Percentiles rank a stretch among this genome's conserved stretches.
These are phyloP conservation scores for Hyaloscypha finlandica DNA, from an alignment of 495 filamentous ascomycete genomes.

Conservation along the genomic window DNA sequence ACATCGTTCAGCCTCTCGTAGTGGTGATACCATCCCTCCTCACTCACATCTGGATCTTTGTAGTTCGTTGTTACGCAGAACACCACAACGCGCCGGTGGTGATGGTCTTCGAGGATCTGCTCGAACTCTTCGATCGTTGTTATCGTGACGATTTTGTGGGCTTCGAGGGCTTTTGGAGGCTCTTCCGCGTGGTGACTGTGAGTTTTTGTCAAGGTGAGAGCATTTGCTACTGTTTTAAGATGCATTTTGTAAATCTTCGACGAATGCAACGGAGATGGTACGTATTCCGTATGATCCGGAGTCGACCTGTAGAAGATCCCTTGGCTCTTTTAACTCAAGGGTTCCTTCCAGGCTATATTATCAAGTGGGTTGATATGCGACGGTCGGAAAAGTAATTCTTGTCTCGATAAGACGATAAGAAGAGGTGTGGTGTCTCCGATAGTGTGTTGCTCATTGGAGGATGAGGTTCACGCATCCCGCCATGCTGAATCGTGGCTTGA, in stretches of 20 bases:
- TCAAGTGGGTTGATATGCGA: too few species aligned
- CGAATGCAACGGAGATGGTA: too few species aligned
- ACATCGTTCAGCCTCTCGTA: constrained; percentile 18
- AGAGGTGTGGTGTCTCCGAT: too few species aligned
- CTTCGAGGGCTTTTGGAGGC: constrained; percentile 1
- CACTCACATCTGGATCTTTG: constrained; percentile 12
- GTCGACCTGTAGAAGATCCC: too few species aligned
- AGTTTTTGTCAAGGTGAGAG: not conserved
- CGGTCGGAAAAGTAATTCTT: too few species aligned
- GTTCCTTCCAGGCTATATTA: too few species aligned
- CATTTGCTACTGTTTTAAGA: not conserved
- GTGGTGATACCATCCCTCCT: constrained; percentile 20
- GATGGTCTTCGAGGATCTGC: constrained; percentile 19
- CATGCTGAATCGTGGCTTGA: too few species aligned
- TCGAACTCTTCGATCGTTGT: constrained; percentile 20
- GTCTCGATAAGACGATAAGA: too few species aligned
- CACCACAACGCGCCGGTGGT: constrained; percentile 15
- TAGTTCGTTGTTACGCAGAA: constrained; percentile 17
- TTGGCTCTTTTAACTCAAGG: too few species aligned
- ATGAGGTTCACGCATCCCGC: too few species aligned
- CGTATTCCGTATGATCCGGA: too few species aligned
- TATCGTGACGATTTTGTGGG: constrained; percentile 15
- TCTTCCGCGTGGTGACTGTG: not conserved
- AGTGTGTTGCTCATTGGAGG: too few species aligned
- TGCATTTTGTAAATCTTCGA: not conserved